Evolutionary conservation across 2,329 filamentous ascomycete species (phyloP).

Genomic region (Fusarium albosuccineum): DNA sequence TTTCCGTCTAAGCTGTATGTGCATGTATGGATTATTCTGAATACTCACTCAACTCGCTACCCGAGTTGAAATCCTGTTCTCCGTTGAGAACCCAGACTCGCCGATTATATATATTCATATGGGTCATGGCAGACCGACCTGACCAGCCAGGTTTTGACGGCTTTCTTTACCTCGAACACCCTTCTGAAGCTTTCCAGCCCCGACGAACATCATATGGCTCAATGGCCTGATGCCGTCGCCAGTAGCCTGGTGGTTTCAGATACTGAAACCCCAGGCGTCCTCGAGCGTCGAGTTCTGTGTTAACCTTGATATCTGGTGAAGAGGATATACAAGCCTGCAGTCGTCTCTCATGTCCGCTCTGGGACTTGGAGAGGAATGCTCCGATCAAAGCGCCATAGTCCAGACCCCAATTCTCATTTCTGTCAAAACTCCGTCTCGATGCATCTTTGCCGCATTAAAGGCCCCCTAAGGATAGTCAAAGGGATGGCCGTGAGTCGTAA

Average conservation of each 20-base stretch:
- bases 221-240: neutral
- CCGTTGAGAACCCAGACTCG: neutral
- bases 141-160: no score
- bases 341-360: neutral
- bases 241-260: no score
- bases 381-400: neutral
- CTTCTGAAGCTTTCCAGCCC: neutral
- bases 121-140: no score
- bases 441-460: neutral
- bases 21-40: neutral
- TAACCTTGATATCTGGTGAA: neutral
- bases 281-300: no score
- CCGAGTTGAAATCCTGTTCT: neutral
- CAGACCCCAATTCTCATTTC: neutral
- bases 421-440: slow-evolving; percentile 7
- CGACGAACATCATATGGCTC: neutral
- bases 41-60: neutral
- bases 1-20: neutral
- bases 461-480: neutral
- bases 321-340: neutral
- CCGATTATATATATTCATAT: neutral
- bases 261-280: no score
- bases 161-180: no score
- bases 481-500: slow-evolving; percentile 1
- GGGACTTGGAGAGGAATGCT: neutral